phyloP scores from a whole-genome alignment of 371 early-diverging fungal genomes.

The Mortierella sp. region DNA sequence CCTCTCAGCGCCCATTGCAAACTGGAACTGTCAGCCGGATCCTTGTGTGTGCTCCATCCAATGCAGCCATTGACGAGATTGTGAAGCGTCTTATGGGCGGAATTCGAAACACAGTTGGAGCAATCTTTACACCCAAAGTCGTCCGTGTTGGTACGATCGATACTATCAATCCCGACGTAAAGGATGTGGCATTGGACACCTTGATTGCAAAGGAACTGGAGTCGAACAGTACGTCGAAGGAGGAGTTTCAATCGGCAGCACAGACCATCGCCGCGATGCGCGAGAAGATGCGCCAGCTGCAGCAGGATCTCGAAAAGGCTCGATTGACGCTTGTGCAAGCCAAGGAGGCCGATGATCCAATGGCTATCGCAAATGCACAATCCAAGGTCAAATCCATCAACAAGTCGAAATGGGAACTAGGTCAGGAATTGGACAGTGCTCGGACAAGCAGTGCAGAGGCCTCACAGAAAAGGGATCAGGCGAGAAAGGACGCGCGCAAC shows the following conservation, averaged over 20 bases:
- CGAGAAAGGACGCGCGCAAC: slow-evolving; percentile 66
- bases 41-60: slow-evolving; percentile 96
- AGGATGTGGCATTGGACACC: slow-evolving; percentile 77
- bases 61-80: slow-evolving; percentile 98
- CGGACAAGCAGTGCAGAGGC: slow-evolving; percentile 48
- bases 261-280: slow-evolving; percentile 38
- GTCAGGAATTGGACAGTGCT: slow-evolving; percentile 47
- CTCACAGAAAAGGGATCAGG: slow-evolving; percentile 54
- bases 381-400: slow-evolving; percentile 37
- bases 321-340: slow-evolving; percentile 65
- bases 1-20: slow-evolving; percentile 11
- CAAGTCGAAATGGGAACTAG: slow-evolving; percentile 43
- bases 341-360: slow-evolving; percentile 54
- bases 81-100: slow-evolving; percentile 84
- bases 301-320: slow-evolving; percentile 53
- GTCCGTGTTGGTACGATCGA: slow-evolving; percentile 88
- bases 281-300: slow-evolving; percentile 43
- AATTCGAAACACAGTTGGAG: slow-evolving; percentile 63
- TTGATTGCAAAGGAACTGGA: slow-evolving; percentile 64
- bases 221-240: slow-evolving; percentile 30
- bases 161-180: slow-evolving; percentile 76
- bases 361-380: slow-evolving; percentile 39
- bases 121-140: slow-evolving; percentile 71
- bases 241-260: slow-evolving; percentile 32
- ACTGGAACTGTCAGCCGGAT: slow-evolving; percentile 57